Percentiles rank a stretch among this genome's conserved stretches.
Evolutionary conservation across 257 asterid species (phyloP).

Genomic region (Solanum infundibuliforme): DNA sequence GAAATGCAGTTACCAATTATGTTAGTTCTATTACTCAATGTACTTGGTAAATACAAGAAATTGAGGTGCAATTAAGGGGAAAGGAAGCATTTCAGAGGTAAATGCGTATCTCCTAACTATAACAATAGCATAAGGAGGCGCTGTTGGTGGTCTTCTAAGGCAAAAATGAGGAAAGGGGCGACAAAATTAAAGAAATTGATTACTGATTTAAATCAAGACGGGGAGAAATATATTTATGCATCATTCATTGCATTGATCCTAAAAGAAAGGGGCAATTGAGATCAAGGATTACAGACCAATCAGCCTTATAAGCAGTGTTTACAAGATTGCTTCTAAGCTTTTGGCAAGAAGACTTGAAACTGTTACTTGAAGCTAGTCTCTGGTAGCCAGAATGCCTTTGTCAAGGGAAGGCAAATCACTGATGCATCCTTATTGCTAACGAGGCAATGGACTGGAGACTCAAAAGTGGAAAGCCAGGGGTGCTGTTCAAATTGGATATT

Average conservation of each 20-base stretch:
- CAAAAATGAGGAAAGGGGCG: neutral
- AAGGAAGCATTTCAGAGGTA: neutral
- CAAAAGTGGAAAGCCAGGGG: neutral
- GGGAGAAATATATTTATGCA: neutral
- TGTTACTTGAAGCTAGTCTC: neutral
- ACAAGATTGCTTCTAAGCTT: neutral
- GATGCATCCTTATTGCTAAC: neutral
- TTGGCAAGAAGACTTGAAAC: neutral
- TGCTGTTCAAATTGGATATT: neutral
- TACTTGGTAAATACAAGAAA: neutral
- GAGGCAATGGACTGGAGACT: neutral
- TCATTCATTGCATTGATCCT: neutral
- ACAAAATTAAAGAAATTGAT: neutral
- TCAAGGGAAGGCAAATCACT: neutral
- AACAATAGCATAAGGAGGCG: neutral
- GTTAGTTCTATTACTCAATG: neutral
- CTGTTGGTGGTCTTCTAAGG: neutral
- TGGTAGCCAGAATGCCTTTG: neutral
- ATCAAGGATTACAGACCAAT: neutral
- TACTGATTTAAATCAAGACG: neutral
- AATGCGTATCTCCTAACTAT: neutral
- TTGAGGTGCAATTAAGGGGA: neutral
- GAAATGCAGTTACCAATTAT: neutral
- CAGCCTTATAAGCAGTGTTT: neutral
- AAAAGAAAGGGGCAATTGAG: neutral